Evolutionary conservation across 1,284 basidiomycete genomes (phyloP).

Genomic region (Cryptococcus hybrid): DNA sequence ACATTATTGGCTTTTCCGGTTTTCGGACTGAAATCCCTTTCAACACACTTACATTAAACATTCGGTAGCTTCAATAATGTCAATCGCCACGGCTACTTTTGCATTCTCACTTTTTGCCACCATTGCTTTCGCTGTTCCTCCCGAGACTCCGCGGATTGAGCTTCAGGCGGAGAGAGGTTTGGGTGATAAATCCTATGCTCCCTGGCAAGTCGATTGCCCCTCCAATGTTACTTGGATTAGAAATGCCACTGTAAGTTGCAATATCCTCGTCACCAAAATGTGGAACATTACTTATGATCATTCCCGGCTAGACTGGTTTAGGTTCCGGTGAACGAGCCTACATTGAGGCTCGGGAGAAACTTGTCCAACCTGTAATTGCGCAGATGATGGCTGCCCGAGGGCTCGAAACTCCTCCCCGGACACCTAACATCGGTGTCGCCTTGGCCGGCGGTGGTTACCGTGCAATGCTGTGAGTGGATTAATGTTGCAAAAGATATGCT

Average conservation of each 20-base stretch:
- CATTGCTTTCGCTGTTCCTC: neutral
- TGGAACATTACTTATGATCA: neutral
- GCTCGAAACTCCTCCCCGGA: slow-evolving; percentile 36
- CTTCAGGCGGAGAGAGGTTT: neutral
- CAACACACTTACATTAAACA: too few relatives aligned
- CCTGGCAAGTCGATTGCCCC: slow-evolving; percentile 44
- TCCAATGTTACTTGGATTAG: slow-evolving; percentile 40
- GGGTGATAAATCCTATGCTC: slow-evolving; percentile 33
- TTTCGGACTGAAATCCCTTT: too few relatives aligned
- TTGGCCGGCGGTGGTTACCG: slow-evolving; percentile 54
- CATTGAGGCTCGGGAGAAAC: slow-evolving; percentile 23
- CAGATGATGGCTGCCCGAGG: slow-evolving; percentile 26
- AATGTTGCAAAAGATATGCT: neutral
- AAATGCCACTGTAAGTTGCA: slow-evolving; percentile 34
- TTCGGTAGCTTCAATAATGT: too few relatives aligned
- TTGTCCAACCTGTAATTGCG: slow-evolving; percentile 29
- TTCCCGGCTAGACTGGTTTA: slow-evolving; percentile 22
- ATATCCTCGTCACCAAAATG: neutral
- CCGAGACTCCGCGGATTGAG: neutral
- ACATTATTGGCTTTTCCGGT: too few relatives aligned
- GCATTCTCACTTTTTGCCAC: neutral
- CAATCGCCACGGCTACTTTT: neutral
- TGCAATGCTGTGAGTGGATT: slow-evolving; percentile 49
- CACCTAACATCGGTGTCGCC: slow-evolving; percentile 50
- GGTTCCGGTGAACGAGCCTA: slow-evolving; percentile 32